Evolutionary conservation across 148 eudicot species (phyloP), one percentile per base, ranked within the genome.

Genomic region (Spergularia bocconei): DNA sequence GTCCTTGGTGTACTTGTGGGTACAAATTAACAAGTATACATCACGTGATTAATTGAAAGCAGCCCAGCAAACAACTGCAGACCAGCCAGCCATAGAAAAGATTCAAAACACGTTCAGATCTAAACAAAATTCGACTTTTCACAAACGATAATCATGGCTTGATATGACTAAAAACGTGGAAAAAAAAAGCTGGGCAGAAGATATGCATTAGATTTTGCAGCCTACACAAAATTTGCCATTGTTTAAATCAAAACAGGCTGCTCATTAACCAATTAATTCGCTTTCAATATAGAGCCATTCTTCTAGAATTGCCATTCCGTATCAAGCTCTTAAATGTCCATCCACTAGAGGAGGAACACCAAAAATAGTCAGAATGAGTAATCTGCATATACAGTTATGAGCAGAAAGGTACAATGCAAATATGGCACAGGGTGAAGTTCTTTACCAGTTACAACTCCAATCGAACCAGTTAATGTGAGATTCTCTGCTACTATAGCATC

Each of bases 401-500:
- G 23, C 60, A 60, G 51, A 36, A 48, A 25, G 20, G 39, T 65
- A 39, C 69, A 11, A 47, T 23, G 67, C 17, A 29, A 11, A 60
- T 41, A 29, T 20, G 75, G 41, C 6, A 64, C 39, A 36, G 15
- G 52, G 58, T 50, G n/a, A 41, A 68, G 25, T 21, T 60, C 29
- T 50, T 85, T 54, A 94, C 98, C 98, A 83, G 93, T 90, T 70
- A 92, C 97, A 76, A 94, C 97, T 76, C 98, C 98, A 76, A 94
- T 92, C 54, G 98, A 94, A 68, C 98, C 98, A 14, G 97, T 94
- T 72, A 94, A 80, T 33, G 98, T 94, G 70, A 94, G 97, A 74
- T 86, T 82, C 84, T 94, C 98, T 36, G 98, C 93, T 73, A 94
- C 87, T 76, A 94, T 92, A 65, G 86, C 55, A 33, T 82, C 88